These are phyloP conservation scores for Coprinopsis cinerea DNA, from an alignment of 768 basidiomycete genomes.

Conservation along the genomic window DNA sequence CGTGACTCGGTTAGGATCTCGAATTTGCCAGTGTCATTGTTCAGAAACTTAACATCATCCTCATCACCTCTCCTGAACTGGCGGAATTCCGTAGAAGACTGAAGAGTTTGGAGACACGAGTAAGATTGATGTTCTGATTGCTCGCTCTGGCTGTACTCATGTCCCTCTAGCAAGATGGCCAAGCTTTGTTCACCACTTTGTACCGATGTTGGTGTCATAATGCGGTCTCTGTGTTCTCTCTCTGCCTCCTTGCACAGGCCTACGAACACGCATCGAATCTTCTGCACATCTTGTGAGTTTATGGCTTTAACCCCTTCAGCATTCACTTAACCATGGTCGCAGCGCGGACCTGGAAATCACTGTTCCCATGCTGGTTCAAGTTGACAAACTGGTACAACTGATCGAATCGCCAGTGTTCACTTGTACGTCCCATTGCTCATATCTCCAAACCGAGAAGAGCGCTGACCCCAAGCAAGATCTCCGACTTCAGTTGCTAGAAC, in stretches of 20 bases:
- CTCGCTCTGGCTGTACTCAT: background rate
- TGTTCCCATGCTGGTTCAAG: conserved; percentile 88
- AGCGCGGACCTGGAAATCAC: conserved; percentile 98
- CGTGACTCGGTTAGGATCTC: conserved; percentile 57
- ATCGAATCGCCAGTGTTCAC: conserved; percentile 99
- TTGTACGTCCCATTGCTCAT: conserved; percentile 44
- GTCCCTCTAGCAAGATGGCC: conserved; percentile 76
- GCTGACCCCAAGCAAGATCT: conserved; percentile 42
- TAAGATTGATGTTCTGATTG: conserved; percentile 30
- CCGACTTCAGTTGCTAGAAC: conserved; percentile 92
- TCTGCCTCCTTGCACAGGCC: conserved; percentile 94
- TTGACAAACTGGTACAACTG: conserved; percentile 95
- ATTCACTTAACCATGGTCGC: background rate
- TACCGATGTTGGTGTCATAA: conserved; percentile 99
- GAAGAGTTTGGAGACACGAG: conserved; percentile 90
- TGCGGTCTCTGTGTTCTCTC: conserved; percentile 91
- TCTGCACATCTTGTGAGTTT: conserved; percentile 81
- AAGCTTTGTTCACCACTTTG: conserved; percentile 87
- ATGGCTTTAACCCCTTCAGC: background rate
- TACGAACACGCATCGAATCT: conserved; percentile 98
- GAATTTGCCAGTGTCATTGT: conserved; percentile 98
- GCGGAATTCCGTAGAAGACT: conserved; percentile 89
- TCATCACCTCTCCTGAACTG: conserved; percentile 95
- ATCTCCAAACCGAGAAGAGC: background rate
- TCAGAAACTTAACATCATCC: conserved; percentile 93